Base-by-base conservation (phyloP, 2,329 filamentous ascomycete species). In the Elsinoe australis region DNA sequence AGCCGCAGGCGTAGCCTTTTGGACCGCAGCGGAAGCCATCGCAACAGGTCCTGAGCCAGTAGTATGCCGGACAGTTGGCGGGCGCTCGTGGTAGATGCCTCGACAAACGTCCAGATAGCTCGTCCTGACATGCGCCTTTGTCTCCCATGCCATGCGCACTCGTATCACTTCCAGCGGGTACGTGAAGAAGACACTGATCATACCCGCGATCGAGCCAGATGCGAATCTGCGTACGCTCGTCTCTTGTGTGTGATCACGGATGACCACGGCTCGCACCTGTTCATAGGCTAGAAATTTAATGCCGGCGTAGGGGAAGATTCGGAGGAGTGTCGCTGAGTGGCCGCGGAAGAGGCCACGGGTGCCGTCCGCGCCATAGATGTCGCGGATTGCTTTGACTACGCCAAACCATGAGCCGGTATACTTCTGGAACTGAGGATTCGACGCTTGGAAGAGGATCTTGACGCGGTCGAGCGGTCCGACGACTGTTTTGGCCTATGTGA, bases 261-360 rank as follows among this genome's bases (percentile, higher is more conserved):
- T 96, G 24, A 96, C 61, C 10, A 82, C 60, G 9, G 83, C 79
- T 51, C 92, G 85, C 55, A 95, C 87, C 67, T 98, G 92, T 66
- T 98, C 92, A 70, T 98, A 98, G 36, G 90, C 89, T 33, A 98
- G 78, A 61, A 98, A 98, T 62, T 98, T 98, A 67, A 96, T 95
- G 36, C 86, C 90, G 12, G 90, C 92, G 65, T 98, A 98, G 4
- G 92, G 92, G 59, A 96, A 98, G 54, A 98, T 94, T 54, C 92
- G 83, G 46, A 96, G 74, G 2, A 98, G 72, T 0, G 92, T 98
- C 2, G 89, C 92, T 3, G 88, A 95, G 65, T 98, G 92, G 5
- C 92, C 92, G 46, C 92, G 84, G 68, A 88, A 98, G 5, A 98
- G 74, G 1, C 92, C 92, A 8, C 73, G 64, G 1, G 77, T 55